phyloP scores from a whole-genome alignment of 1,284 basidiomycete genomes.

The Tausonia pullulans region DNA sequence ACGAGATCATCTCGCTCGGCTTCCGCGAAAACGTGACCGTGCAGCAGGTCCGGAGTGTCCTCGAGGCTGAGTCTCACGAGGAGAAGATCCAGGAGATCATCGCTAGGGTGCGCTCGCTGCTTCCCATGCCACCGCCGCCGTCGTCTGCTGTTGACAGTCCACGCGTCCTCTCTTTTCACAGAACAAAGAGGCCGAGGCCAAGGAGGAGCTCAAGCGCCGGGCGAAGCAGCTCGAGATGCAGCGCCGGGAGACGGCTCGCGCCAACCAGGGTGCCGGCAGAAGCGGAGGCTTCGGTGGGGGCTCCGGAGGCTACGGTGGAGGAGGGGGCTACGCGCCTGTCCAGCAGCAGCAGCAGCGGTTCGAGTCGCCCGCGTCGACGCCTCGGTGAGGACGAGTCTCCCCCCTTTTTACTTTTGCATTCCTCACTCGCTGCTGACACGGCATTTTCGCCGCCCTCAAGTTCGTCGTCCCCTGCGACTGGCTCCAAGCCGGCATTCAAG shows the following conservation, averaged over 20 bases:
- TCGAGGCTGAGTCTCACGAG: slow-evolving; percentile 99
- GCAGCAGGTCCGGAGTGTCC: slow-evolving; percentile 77
- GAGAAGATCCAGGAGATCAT: slow-evolving; percentile 99
- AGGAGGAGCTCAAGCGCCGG: slow-evolving; percentile 95
- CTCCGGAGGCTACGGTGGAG: slow-evolving; percentile 34
- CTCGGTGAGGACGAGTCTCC: slow-evolving; percentile 7
- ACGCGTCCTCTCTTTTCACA: slow-evolving; percentile 27
- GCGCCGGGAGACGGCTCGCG: slow-evolving; percentile 77
- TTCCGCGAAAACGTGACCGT: slow-evolving; percentile 90
- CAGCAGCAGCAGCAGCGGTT: slow-evolving; percentile 41
- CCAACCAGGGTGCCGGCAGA: slow-evolving; percentile 41
- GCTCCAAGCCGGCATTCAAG: slow-evolving; percentile 74
- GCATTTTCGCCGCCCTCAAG: background rate
- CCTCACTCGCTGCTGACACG: background rate
- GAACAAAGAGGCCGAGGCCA: slow-evolving; percentile 99
- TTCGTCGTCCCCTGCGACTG: slow-evolving; percentile 41
- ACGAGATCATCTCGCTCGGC: slow-evolving; percentile 89
- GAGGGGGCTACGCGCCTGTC: slow-evolving; percentile 49
- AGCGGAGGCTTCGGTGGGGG: slow-evolving; percentile 35
- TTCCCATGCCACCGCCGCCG: background rate
- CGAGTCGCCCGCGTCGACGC: slow-evolving; percentile 38
- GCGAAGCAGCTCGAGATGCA: slow-evolving; percentile 99
- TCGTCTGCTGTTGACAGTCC: background rate
- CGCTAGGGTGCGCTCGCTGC: slow-evolving; percentile 52
- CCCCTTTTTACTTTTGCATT: background rate